phyloP scores from a whole-genome alignment of 371 early-diverging fungal genomes.

The Rhizopus delemar region DNA sequence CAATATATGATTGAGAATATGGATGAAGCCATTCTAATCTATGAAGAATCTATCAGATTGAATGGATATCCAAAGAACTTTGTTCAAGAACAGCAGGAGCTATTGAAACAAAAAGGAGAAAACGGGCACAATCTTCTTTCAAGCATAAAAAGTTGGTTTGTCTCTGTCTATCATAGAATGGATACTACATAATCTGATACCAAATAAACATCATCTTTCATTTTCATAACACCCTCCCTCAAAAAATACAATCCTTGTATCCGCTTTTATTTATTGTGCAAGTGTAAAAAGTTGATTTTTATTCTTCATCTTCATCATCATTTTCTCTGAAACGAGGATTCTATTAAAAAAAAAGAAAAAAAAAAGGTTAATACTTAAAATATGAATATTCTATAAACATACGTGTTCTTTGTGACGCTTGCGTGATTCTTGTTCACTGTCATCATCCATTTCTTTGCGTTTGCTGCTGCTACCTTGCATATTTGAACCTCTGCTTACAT shows the following conservation, averaged over 20 bases:
- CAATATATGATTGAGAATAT: constrained; percentile 49
- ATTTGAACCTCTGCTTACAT: constrained; percentile 49
- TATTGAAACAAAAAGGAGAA: constrained; percentile 6
- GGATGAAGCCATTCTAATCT: constrained; percentile 39
- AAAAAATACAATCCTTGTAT: not conserved
- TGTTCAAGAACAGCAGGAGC: constrained; percentile 1
- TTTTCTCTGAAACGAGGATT: constrained; percentile 66
- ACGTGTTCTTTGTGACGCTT: constrained; percentile 53
- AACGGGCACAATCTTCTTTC: not conserved
- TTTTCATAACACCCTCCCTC: not conserved
- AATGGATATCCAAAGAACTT: constrained; percentile 40
- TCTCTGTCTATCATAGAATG: no score
- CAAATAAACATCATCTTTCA: no score
- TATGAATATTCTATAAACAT: not conserved
- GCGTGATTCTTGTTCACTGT: constrained; percentile 38
- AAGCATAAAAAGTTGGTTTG: not conserved
- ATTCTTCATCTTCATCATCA: constrained; percentile 59
- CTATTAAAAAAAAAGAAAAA: constrained; percentile 10
- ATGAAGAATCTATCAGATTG: constrained; percentile 34
- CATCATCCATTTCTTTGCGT: constrained; percentile 48
- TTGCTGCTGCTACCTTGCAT: constrained; percentile 14
- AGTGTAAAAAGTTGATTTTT: constrained; percentile 4
- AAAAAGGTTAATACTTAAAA: not conserved
- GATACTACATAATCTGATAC: no score
- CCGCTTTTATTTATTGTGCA: not conserved